Evolutionary conservation across 495 filamentous ascomycete species (phyloP), one percentile per base, ranked within the genome.

Genomic region (Talaromyces proteolyticus): DNA sequence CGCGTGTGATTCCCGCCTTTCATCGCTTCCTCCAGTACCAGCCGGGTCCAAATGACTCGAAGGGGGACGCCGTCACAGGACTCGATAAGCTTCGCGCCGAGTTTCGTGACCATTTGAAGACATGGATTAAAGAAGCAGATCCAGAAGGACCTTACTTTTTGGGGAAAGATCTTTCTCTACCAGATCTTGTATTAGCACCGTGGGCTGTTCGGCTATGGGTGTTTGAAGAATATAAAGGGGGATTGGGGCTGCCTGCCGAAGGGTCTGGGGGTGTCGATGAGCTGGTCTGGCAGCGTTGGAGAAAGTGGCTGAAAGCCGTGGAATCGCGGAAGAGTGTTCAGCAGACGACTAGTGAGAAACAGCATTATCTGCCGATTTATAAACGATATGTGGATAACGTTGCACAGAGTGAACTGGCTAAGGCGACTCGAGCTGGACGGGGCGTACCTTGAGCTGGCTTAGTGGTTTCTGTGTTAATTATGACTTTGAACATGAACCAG

Each of bases 161-260:
- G 6, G 84, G 84, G 0, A 54, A 64, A 12, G 66, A 70, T 39
- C 72, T 83, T 8, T 68, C 66, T 38, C 55, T 87, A 21, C 72
- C 86, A 1, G 85, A 89, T 62, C 66, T 87, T 21, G 75, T 80
- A 53, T 60, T 85, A 5, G 84, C 80, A 24, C 83, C 83, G 6
- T 87, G 81, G 83, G 77, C 80, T 6, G 72, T 85, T 53, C 70
- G 85, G 42, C 56, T 88, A 47, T 88, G 80, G 68, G 67, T 86
- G 25, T 83, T 88, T 57, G 83, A 89, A 60, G 70, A 86, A 48
- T 88, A 81, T 52, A 89, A 89, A 57, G 82, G 78, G 1, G 84
- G 81, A 0, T 51, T 80, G 18, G 77, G 77, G 0, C 69, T 89
- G 29, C 82, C 82, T 2, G 69, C 70, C 1, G 48, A 69, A 50